Percentiles rank a stretch among this genome's conserved stretches.
phyloP scores from a whole-genome alignment of 495 filamentous ascomycete genomes.

The Trichoderma asperelloides region DNA sequence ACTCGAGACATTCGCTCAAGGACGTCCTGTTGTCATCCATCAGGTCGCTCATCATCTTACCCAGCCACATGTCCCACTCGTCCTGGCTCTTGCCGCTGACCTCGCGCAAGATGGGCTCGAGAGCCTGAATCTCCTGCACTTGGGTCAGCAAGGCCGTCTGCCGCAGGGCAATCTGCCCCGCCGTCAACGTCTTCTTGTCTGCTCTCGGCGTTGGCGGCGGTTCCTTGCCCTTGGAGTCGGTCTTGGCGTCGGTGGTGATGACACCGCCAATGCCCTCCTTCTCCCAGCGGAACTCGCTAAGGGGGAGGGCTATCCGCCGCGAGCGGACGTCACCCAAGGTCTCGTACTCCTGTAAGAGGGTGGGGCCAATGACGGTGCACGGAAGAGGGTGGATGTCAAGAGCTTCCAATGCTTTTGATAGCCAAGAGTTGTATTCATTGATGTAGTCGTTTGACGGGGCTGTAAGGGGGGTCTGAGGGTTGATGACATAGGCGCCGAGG shows the following conservation, averaged over 20 bases:
- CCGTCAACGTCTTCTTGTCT: conserved; percentile 44
- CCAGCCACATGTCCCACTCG: conserved; percentile 88
- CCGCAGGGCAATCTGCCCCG: conserved; percentile 65
- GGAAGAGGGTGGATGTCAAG: conserved; percentile 65
- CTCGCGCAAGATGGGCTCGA: conserved; percentile 78
- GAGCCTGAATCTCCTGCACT: conserved; percentile 77
- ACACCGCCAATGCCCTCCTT: conserved; percentile 55
- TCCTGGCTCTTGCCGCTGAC: conserved; percentile 76
- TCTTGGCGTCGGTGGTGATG: conserved; percentile 43
- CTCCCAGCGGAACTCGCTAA: conserved; percentile 86
- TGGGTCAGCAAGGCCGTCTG: conserved; percentile 71
- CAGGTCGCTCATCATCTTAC: conserved; percentile 76
- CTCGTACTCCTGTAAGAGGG: conserved; percentile 73
- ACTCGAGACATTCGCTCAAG: conserved; percentile 84
- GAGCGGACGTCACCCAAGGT: conserved; percentile 58
- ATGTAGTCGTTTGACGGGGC: conserved; percentile 71
- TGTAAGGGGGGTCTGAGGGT: conserved; percentile 72
- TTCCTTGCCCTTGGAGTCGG: conserved; percentile 28
- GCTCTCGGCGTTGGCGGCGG: conserved; percentile 17
- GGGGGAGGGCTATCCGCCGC: conserved; percentile 72
- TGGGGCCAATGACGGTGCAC: conserved; percentile 68
- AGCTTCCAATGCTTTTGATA: conserved; percentile 63
- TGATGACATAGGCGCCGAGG: conserved; percentile 73
- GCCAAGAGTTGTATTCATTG: conserved; percentile 77
- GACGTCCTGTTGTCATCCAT: conserved; percentile 68